These are phyloP conservation scores for Pyrrhoderma noxium DNA, from an alignment of 1,284 basidiomycete species.

Conservation along the genomic window DNA sequence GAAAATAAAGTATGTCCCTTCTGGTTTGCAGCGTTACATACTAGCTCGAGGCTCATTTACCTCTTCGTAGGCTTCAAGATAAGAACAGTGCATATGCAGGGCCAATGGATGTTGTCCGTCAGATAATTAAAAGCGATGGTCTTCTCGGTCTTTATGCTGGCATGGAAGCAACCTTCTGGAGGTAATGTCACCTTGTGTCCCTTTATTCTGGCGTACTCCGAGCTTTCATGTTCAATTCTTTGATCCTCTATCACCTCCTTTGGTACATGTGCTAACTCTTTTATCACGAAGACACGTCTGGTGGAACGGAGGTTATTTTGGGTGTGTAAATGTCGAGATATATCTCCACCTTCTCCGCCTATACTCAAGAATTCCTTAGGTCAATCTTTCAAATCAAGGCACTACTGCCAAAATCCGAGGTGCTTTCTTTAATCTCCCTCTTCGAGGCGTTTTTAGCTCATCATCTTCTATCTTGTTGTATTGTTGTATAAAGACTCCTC, in stretches of 20 bases:
- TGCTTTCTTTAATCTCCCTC: slow-evolving; percentile 28
- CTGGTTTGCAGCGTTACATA: neutral
- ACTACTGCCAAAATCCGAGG: slow-evolving; percentile 80
- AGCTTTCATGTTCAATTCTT: neutral
- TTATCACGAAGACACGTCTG: slow-evolving; percentile 78
- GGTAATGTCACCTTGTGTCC: slow-evolving; percentile 35
- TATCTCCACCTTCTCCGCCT: slow-evolving; percentile 18
- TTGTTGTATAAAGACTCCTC: slow-evolving; percentile 57
- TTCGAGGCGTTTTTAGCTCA: neutral
- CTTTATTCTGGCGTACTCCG: neutral
- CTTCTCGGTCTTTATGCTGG: slow-evolving; percentile 82
- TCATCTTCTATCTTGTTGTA: slow-evolving; percentile 5
- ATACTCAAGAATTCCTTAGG: slow-evolving; percentile 22
- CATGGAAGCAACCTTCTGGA: slow-evolving; percentile 96
- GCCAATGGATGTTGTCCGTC: slow-evolving; percentile 83
- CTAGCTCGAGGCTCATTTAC: slow-evolving; percentile 3
- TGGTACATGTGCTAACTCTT: slow-evolving; percentile 1
- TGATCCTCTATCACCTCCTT: neutral
- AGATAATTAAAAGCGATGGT: slow-evolving; percentile 73
- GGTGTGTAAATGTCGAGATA: slow-evolving; percentile 24
- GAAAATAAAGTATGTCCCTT: slow-evolving; percentile 69
- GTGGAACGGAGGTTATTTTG: slow-evolving; percentile 96
- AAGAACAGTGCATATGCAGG: slow-evolving; percentile 84
- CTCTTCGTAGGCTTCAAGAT: slow-evolving; percentile 69
- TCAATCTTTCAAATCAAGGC: slow-evolving; percentile 80